Base-by-base conservation (phyloP, 257 asterid species). In the Gentiana macrophylla region DNA sequence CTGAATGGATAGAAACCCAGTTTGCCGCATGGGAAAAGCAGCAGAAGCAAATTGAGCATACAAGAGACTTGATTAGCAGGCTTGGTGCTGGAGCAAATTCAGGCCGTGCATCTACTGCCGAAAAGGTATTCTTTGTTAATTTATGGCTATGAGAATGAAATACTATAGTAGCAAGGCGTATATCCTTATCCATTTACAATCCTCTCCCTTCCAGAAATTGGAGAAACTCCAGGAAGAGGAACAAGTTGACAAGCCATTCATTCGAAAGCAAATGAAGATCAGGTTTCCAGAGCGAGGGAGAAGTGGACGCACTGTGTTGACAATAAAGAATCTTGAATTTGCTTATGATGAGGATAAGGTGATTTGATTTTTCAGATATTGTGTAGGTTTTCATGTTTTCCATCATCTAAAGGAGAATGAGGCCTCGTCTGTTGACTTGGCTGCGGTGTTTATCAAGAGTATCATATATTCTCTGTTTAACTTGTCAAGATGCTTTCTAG, bases 91-190 rank as follows among this genome's bases (percentile, higher is more conserved):
- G 98, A 59, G 98, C 98, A 63, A n/a, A n/a, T n/a, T n/a, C n/a
- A n/a, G n/a, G n/a, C n/a, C n/a, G n/a, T n/a, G n/a, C n/a, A n/a
- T 91, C 98, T 72, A 79, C 97, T 34, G 98, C 98, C 67, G 98
- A 83, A 71, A 91, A 91, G 96, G 98, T 91, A 63, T 53, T 12
- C 34, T 8, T 41, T 24, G n/a, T n/a, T 3, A 32, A 37, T 37
- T 41, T 64, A 13, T 46, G 36, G 51, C 41, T 15, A 49, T 37
- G 38, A 32, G 48, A 34, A 4, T n/a, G 13, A 2, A 7, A 6
- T 46, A 44, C 34, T 53, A 35, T 34, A 35, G 34, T 15, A n/a
- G 1, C 37, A 60, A 4, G 53, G 4, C n/a, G 46, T 61, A 37
- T 53, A 35, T 49, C 50, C 32, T 55, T 50, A 0, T 32, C n/a